Conservation (phyloP, 495 filamentous ascomycete species). For the Pyrenula aspistea region DNA sequence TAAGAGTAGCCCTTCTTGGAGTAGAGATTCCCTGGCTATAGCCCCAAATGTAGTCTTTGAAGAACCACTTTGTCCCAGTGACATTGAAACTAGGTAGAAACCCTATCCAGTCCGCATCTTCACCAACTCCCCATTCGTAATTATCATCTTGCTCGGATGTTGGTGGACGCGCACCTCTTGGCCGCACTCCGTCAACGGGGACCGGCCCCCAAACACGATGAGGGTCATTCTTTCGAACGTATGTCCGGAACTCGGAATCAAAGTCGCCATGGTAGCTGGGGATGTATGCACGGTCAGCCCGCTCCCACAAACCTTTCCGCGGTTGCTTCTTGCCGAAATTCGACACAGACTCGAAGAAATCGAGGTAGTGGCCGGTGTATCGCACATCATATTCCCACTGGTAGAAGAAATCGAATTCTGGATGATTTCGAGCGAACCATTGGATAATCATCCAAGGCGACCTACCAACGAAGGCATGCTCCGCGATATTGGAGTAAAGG, state of each 20-base stretch:
- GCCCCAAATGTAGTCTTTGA: constrained; percentile 48
- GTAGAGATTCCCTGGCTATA: constrained; percentile 43
- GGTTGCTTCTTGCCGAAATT: constrained; percentile 51
- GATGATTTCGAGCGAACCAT: constrained; percentile 54
- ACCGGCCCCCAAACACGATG: constrained; percentile 50
- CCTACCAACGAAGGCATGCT: constrained; percentile 32
- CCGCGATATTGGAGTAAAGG: constrained; percentile 11
- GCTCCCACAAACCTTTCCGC: constrained; percentile 60
- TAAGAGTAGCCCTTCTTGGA: constrained; percentile 52
- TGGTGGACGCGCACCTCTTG: constrained; percentile 48
- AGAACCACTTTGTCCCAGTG: constrained; percentile 49
- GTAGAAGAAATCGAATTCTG: constrained; percentile 65
- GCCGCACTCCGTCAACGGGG: constrained; percentile 35
- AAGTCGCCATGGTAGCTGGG: constrained; percentile 43
- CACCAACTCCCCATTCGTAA: constrained; percentile 61
- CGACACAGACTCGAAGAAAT: constrained; percentile 47
- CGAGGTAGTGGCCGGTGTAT: constrained; percentile 58
- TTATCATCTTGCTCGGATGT: constrained; percentile 43
- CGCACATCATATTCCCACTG: constrained; percentile 69
- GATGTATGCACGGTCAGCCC: constrained; percentile 61
- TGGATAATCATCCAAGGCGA: constrained; percentile 41
- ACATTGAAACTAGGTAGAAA: constrained; percentile 60
- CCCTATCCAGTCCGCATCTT: constrained; percentile 66
- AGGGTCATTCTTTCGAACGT: constrained; percentile 1
- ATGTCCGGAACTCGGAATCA: constrained; percentile 4